Evolutionary conservation across 371 early-diverging fungal species (phyloP).

Genomic region (Capillidium rhysosporum): DNA sequence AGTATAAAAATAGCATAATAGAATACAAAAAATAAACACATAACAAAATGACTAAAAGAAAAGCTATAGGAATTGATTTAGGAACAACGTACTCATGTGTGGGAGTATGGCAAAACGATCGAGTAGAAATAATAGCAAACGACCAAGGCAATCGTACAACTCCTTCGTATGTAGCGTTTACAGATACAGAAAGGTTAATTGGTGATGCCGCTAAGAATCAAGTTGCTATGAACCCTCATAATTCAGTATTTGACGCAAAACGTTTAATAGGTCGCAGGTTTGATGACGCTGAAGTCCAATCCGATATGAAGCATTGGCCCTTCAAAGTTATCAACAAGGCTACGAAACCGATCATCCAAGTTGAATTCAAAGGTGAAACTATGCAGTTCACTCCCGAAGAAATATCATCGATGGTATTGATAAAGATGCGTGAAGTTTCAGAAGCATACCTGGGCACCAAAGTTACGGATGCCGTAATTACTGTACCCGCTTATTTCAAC

Average conservation of each 20-base stretch:
- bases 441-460: conserved; percentile 70
- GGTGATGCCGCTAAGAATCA: conserved; percentile 78
- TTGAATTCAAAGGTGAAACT: too few species aligned
- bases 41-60: too few species aligned
- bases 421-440: conserved; percentile 94
- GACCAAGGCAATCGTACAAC: conserved; percentile 71
- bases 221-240: conserved; percentile 52
- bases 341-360: too few species aligned
- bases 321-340: conserved; percentile 66
- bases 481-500: conserved; percentile 83
- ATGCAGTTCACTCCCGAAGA: conserved; percentile 91
- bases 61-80: conserved; percentile 82
- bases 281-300: too few species aligned
- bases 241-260: too few species aligned
- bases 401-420: conserved; percentile 89
- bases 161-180: conserved; percentile 75
- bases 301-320: conserved; percentile 82
- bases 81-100: conserved; percentile 99
- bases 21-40: too few species aligned
- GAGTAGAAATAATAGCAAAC: too few species aligned
- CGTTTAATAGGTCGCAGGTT: conserved; percentile 81
- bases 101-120: conserved; percentile 92
- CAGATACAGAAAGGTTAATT: conserved; percentile 65
- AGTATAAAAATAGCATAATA: too few species aligned
- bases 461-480: conserved; percentile 81